Percentiles rank a stretch among this genome's conserved stretches.
Conservation (phyloP, 2,329 filamentous ascomycete genomes). For the Gliomastix tumulicola region DNA sequence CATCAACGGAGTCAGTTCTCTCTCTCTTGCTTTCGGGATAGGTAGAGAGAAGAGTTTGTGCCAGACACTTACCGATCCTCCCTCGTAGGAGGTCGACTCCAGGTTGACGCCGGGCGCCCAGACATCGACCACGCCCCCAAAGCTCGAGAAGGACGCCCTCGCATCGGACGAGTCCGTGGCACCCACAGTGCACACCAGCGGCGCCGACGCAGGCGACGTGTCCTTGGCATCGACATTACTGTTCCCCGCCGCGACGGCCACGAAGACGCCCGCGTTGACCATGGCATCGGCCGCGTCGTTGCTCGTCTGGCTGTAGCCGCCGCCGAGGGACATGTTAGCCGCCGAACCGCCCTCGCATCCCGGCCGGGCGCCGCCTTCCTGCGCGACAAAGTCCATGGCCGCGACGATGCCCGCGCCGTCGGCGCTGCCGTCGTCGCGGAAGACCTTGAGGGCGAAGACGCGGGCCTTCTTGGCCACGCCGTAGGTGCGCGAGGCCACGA, state of each 20-base stretch:
- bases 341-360: conserved; percentile 19
- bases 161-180: conserved; percentile 25
- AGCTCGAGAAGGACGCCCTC: conserved; percentile 37
- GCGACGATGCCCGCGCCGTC: conserved; percentile 18
- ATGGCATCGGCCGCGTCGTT: conserved; percentile 29
- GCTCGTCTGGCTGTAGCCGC: conserved; percentile 16
- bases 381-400: conserved; percentile 27
- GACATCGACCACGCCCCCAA: conserved; percentile 25
- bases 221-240: conserved; percentile 25
- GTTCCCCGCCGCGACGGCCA: conserved; percentile 35
- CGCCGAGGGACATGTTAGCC: conserved; percentile 33
- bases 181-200: conserved; percentile 37
- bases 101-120: conserved; percentile 30
- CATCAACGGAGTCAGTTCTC: neutral
- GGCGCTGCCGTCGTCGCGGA: conserved; percentile 13
- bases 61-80: conserved; percentile 3
- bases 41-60: neutral
- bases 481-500: conserved; percentile 12
- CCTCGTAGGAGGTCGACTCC: conserved; percentile 21
- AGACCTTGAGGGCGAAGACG: conserved; percentile 31
- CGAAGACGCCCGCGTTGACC: conserved; percentile 24
- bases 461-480: conserved; percentile 27
- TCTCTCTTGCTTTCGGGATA: neutral
- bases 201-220: conserved; percentile 32
- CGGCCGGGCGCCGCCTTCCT: conserved; percentile 13